Base-by-base conservation (phyloP, 441 rosid species). In the Euphorbia schlechtendalii region DNA sequence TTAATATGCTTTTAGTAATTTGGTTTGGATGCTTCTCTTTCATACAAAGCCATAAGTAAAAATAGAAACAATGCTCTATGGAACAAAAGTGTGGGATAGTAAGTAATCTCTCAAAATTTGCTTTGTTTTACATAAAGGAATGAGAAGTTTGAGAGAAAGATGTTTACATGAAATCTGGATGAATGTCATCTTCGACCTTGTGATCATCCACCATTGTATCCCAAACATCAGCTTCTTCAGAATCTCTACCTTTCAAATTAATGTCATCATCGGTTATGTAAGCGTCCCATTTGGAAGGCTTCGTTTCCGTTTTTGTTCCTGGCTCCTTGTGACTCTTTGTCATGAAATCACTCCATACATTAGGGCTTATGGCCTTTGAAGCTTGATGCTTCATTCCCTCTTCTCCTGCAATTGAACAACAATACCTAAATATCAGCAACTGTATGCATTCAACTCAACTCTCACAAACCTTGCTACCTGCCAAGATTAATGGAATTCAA, bases 101-200 rank as follows among this genome's bases (percentile, higher is more conserved):
- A n/a, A n/a, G n/a, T n/a, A n/a, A n/a, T n/a, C n/a, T n/a, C n/a
- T n/a, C n/a, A n/a, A n/a, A n/a, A n/a, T 3, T 3, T 41, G 45
- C 45, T 41, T 41, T 1, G 1, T 12, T 7, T 41, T 3, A 12
- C 45, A 41, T 41, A 5, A 13, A 46, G 51, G 15, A 3, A 21
- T 1, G 2, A 34, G 28, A 28, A 48, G 13, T 24, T 15, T 17
- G n/a, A n/a, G 6, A 52, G 17, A 11, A 17, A 48, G 27, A 30
- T 21, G 8, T 36, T 72, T 71, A 87, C 69, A 72, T 57, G 73
- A 84, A 87, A 72, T 88, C 88, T 46, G 89, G 90, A 74, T 82
- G 89, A 41, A 84, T 74, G 38, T 86, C 90, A n/a, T 87, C 97
- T 56, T 87, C 90, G 55, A 86, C 90, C 40, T 55, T 74, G 60